These are phyloP conservation scores for Exserohilum turcica DNA, from an alignment of 2,329 filamentous ascomycete species.

Conservation along the genomic window DNA sequence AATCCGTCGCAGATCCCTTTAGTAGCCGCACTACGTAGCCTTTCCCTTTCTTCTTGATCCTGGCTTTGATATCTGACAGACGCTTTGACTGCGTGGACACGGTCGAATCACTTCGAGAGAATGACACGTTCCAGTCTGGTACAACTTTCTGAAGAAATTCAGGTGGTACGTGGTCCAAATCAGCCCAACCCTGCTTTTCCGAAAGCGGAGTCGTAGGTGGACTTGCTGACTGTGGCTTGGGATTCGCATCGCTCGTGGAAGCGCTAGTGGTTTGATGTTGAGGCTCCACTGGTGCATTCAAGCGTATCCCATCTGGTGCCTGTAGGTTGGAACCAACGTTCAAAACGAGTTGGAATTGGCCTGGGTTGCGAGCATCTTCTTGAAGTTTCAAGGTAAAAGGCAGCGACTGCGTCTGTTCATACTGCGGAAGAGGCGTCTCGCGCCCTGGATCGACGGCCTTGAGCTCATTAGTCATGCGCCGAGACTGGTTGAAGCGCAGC, in stretches of 20 bases:
- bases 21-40: slow-evolving; percentile 40
- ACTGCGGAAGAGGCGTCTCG: slow-evolving; percentile 34
- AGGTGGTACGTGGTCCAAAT: slow-evolving; percentile 34
- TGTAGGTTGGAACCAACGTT: slow-evolving; percentile 30
- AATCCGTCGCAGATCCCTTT: slow-evolving; percentile 32
- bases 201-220: slow-evolving; percentile 32
- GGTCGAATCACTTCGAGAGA: slow-evolving; percentile 34
- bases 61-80: slow-evolving; percentile 39
- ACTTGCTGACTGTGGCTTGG: slow-evolving; percentile 22
- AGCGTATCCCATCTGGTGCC: slow-evolving; percentile 2
- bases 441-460: slow-evolving; percentile 25
- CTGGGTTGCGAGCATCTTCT: slow-evolving; percentile 37
- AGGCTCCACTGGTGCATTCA: slow-evolving; percentile 17
- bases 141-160: slow-evolving; percentile 40
- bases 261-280: slow-evolving; percentile 18
- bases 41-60: slow-evolving; percentile 42
- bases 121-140: slow-evolving; percentile 38
- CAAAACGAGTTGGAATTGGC: slow-evolving; percentile 40
- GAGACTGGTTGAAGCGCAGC: slow-evolving; percentile 14
- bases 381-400: slow-evolving; percentile 40
- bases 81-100: slow-evolving; percentile 32
- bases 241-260: slow-evolving; percentile 18
- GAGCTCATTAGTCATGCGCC: slow-evolving; percentile 17
- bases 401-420: slow-evolving; percentile 33
- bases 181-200: slow-evolving; percentile 37